These are phyloP conservation scores for Rauvolfia tetraphylla DNA, from an alignment of 257 asterid species.

Conservation along the genomic window DNA sequence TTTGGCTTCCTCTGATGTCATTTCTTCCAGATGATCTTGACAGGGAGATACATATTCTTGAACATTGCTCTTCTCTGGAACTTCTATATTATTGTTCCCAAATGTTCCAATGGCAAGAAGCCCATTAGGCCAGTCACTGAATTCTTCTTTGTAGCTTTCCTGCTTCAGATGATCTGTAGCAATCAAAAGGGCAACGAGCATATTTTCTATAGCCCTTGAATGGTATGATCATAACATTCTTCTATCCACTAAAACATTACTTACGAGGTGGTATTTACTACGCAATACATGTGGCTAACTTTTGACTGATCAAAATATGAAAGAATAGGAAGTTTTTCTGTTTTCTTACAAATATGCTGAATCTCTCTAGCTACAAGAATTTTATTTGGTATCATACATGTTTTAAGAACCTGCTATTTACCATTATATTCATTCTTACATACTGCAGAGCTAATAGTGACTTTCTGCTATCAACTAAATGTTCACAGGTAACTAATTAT, in stretches of 20 bases:
- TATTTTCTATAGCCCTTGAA: background rate
- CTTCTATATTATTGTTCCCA: slow-evolving; percentile 41
- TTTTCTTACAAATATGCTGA: background rate
- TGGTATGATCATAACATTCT: background rate
- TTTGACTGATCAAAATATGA: no score
- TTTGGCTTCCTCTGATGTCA: slow-evolving; percentile 27
- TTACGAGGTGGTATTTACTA: background rate
- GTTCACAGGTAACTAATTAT: background rate
- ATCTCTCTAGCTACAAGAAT: background rate
- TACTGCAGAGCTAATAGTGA: background rate
- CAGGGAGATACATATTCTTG: slow-evolving; percentile 10
- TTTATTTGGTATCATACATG: no score
- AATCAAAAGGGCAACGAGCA: background rate
- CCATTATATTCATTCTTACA: no score
- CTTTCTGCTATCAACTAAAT: background rate
- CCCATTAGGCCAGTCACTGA: slow-evolving; percentile 71
- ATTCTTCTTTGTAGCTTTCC: slow-evolving; percentile 52
- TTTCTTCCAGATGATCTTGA: slow-evolving; percentile 20
- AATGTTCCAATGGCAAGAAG: slow-evolving; percentile 82
- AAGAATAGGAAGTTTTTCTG: no score
- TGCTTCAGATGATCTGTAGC: slow-evolving; percentile 23
- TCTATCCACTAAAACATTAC: background rate
- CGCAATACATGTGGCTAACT: no score
- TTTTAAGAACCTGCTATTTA: no score
- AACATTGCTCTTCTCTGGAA: slow-evolving; percentile 17